Evolutionary conservation across 2,329 filamentous ascomycete genomes (phyloP).

Genomic region (Arthrobotrys entomopaga): DNA sequence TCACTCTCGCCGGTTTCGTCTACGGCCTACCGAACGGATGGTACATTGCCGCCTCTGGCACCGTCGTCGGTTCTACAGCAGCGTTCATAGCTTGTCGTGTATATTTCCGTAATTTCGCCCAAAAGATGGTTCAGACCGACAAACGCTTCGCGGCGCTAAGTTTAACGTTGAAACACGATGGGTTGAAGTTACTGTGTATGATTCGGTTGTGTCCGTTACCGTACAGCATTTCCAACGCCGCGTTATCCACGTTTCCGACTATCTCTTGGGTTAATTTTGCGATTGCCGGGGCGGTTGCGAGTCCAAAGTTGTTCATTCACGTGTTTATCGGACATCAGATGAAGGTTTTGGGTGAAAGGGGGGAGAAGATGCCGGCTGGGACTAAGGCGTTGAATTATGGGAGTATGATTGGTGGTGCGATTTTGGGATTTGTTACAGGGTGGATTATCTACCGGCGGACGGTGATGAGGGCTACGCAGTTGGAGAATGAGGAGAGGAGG

Average conservation of each 20-base stretch:
- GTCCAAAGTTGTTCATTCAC: constrained; percentile 88
- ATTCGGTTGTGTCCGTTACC: constrained; percentile 92
- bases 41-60: constrained; percentile 82
- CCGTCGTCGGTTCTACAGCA: constrained; percentile 78
- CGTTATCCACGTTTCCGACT: constrained; percentile 90
- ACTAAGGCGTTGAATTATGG: constrained; percentile 86
- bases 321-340: constrained; percentile 90
- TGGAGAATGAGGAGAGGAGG: constrained; percentile 57
- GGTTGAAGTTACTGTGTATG: constrained; percentile 86
- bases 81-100: constrained; percentile 85
- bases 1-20: constrained; percentile 76
- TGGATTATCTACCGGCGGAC: constrained; percentile 77
- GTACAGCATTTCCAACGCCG: constrained; percentile 92
- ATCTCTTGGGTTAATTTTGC: constrained; percentile 80
- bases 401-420: constrained; percentile 72
- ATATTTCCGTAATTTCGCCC: constrained; percentile 79
- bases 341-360: constrained; percentile 79
- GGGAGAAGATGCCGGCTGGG: constrained; percentile 80
- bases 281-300: constrained; percentile 81
- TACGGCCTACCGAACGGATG: constrained; percentile 79
- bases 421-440: constrained; percentile 79
- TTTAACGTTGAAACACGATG: constrained; percentile 88
- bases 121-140: constrained; percentile 81
- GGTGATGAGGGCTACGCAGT: constrained; percentile 55
- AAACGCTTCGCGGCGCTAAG: constrained; percentile 87